Evolutionary conservation across 345 rosid genomes (phyloP).

Genomic region (Aegle marmelos): DNA sequence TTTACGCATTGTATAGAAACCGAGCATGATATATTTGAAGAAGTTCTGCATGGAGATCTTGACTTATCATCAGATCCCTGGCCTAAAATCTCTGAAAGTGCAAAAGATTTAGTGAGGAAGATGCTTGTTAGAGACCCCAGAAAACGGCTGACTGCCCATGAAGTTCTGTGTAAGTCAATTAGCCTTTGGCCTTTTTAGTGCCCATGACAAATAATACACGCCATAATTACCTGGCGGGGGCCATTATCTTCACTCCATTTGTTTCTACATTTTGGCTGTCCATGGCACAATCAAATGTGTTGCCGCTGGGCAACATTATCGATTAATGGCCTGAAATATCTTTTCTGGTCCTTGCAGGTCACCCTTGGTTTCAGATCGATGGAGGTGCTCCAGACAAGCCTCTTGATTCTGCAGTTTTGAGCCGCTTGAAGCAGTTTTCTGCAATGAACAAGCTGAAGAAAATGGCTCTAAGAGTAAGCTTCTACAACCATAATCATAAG

Average conservation of each 20-base stretch:
- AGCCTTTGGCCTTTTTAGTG: no score
- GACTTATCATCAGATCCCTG: constrained; percentile 87
- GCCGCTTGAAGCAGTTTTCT: constrained; percentile 75
- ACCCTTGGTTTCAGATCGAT: constrained; percentile 80
- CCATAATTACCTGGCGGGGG: neutral
- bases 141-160: constrained; percentile 52
- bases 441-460: constrained; percentile 83
- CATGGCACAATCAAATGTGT: neutral
- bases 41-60: constrained; percentile 73
- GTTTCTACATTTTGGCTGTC: neutral
- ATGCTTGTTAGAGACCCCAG: constrained; percentile 73
- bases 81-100: constrained; percentile 78
- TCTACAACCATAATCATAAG: neutral
- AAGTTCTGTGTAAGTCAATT: no score
- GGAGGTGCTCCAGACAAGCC: constrained; percentile 86
- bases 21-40: constrained; percentile 76
- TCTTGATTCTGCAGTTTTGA: constrained; percentile 68
- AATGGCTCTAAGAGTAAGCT: constrained; percentile 72
- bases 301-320: no score
- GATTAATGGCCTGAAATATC: neutral
- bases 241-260: neutral
- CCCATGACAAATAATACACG: no score
- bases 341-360: constrained; percentile 45
- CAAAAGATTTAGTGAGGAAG: constrained; percentile 73
- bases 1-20: constrained; percentile 36